Conservation (phyloP, 2,329 filamentous ascomycete species). For the Xylaria sp. region DNA sequence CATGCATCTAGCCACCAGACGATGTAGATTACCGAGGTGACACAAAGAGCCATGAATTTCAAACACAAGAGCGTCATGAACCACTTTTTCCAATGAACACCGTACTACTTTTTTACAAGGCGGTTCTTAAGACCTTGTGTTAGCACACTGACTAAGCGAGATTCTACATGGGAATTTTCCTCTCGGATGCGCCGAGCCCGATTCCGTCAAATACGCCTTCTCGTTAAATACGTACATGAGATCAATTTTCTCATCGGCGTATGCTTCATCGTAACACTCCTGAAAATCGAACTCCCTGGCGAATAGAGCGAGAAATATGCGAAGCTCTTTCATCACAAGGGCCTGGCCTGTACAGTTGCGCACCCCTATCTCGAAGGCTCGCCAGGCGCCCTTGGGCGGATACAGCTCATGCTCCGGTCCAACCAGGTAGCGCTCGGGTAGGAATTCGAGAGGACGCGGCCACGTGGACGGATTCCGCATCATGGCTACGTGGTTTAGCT, state of each 20-base stretch:
- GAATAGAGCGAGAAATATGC: constrained; percentile 44
- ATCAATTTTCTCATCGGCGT: constrained; percentile 41
- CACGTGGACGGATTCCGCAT: constrained; percentile 57
- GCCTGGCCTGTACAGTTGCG: constrained; percentile 67
- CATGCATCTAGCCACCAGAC: not conserved
- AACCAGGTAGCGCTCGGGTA: constrained; percentile 61
- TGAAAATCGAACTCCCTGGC: constrained; percentile 47
- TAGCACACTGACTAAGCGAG: constrained; percentile 39
- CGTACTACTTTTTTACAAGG: not conserved
- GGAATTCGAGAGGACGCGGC: constrained; percentile 57
- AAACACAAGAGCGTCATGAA: not conserved
- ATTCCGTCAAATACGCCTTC: constrained; percentile 45
- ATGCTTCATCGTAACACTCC: constrained; percentile 47
- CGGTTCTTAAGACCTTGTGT: not conserved
- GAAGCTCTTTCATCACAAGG: constrained; percentile 47
- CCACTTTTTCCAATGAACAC: not conserved
- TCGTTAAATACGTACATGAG: constrained; percentile 45
- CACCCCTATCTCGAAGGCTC: constrained; percentile 65
- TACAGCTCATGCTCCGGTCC: constrained; percentile 50
- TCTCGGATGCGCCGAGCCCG: constrained; percentile 45
- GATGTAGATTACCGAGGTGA: not conserved
- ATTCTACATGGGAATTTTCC: constrained; percentile 45
- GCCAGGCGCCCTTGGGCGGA: constrained; percentile 60
- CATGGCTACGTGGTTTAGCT: constrained; percentile 53
- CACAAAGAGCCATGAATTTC: not conserved